Evolutionary conservation across 345 rosid species (phyloP).

Genomic region (Gossypium thurberi): DNA sequence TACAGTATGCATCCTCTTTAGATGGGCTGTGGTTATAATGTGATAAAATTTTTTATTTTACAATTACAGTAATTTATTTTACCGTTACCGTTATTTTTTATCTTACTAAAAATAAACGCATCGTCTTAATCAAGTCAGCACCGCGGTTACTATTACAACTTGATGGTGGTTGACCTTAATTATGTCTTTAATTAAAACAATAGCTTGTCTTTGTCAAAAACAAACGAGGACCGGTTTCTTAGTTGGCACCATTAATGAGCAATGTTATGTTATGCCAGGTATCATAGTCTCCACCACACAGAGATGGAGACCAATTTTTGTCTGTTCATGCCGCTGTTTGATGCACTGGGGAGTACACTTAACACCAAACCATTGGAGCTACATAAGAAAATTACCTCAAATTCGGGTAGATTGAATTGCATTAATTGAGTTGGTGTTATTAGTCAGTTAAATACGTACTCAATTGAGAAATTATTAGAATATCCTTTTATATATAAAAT

Average conservation of each 20-base stretch:
- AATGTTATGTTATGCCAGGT: slow-evolving; percentile 34
- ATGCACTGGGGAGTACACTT: slow-evolving; percentile 68
- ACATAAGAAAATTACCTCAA: slow-evolving; percentile 42
- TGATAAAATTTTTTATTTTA: accelerated
- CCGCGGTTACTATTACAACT: too few species aligned
- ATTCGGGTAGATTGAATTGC: slow-evolving; percentile 28
- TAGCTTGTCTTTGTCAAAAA: neutral
- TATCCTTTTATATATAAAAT: neutral
- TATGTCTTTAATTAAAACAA: too few species aligned
- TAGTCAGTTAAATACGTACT: neutral
- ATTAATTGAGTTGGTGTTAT: neutral
- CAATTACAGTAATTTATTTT: too few species aligned
- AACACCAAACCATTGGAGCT: slow-evolving; percentile 65
- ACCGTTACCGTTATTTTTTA: too few species aligned
- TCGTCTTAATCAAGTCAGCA: too few species aligned
- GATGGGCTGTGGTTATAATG: accelerated
- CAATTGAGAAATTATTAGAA: too few species aligned
- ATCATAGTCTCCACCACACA: slow-evolving; percentile 76
- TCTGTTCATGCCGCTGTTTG: slow-evolving; percentile 96
- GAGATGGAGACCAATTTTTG: slow-evolving; percentile 81
- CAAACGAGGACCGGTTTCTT: neutral
- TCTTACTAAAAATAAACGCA: too few species aligned
- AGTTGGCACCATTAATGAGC: neutral
- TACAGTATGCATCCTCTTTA: too few species aligned
- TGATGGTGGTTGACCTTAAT: neutral